Evolutionary conservation across 306 rosid species (phyloP), one percentile per base, ranked within the genome.

Genomic region (Adenanthera pavonina): DNA sequence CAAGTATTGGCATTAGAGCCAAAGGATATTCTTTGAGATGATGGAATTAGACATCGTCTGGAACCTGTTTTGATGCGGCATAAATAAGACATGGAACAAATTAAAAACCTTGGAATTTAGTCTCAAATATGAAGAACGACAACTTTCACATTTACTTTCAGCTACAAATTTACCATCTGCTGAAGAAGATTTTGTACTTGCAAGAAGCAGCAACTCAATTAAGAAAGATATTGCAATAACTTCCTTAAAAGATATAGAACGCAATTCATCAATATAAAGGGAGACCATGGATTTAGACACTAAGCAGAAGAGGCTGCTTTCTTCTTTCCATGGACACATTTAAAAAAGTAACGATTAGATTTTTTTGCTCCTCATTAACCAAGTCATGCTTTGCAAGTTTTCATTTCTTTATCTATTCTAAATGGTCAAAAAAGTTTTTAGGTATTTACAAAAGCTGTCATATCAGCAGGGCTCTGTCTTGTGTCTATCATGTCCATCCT

Each of bases 11-110:
- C 48, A 65, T 17, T 16, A 47, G 38, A 80, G 9, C 19, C 51
- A 46, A 89, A 89, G 91, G 94, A 87, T 91, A 86, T 86, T 84
- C 86, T 85, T 91, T 83, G 89, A 60, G 35, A 84, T 83, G 74
- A 91, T 85, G 74, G 87, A 84, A 61, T 89, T 87, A 0, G 92
- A 85, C 89, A 78, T 89, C 69, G 88, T 79, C 85, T 85, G 89
- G 87, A 87, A 84, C 69, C 88, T 91, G 80, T 75, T 67, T 87
- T 91, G 91, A 89, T 84, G 90, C 79, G 79, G 48, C 48, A 59
- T 44, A 79, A 74, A 34, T 48, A 79, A 69, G 34, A 52, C 54
- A 81, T 57, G 74, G 56, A 30, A 54, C 44, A 47, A 7, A 59
- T 12, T 43, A 33, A 59, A 80, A 59, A 61, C 35, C 66, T 65